These are phyloP conservation scores for Pyrus hybrid DNA, from an alignment of 331 rosid species.

Conservation along the genomic window DNA sequence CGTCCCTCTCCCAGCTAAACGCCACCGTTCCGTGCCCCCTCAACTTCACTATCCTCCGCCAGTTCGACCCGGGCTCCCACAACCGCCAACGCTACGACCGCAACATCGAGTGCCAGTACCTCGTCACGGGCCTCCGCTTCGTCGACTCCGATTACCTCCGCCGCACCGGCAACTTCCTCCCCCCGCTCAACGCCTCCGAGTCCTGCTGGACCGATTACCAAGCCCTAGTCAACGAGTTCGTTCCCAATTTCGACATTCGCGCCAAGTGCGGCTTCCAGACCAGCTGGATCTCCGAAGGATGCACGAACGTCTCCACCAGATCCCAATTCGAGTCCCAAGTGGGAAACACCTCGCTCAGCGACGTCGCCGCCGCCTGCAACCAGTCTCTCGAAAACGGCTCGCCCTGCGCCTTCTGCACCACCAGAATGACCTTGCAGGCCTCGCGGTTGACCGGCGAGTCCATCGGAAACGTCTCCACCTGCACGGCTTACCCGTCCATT, in stretches of 20 bases:
- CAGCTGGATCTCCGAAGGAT: slow-evolving; percentile 61
- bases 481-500: slow-evolving; percentile 38
- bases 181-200: slow-evolving; percentile 41
- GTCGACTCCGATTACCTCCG: slow-evolving; percentile 49
- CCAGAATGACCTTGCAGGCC: slow-evolving; percentile 37
- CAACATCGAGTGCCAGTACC: slow-evolving; percentile 31
- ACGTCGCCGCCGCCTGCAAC: slow-evolving; percentile 24
- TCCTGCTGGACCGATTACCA: slow-evolving; percentile 58
- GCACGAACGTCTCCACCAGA: slow-evolving; percentile 51
- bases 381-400: slow-evolving; percentile 52
- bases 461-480: slow-evolving; percentile 49
- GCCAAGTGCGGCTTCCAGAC: slow-evolving; percentile 53
- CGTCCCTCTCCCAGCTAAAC: slow-evolving; percentile 18
- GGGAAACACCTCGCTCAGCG: neutral
- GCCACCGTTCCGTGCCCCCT: slow-evolving; percentile 52
- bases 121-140: slow-evolving; percentile 42
- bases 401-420: slow-evolving; percentile 61
- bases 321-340: slow-evolving; percentile 36
- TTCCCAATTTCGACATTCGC: slow-evolving; percentile 39
- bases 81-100: slow-evolving; percentile 7
- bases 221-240: slow-evolving; percentile 11
- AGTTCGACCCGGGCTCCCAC: slow-evolving; percentile 5
- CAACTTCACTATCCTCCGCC: slow-evolving; percentile 52
- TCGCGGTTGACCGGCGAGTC: slow-evolving; percentile 39
- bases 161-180: slow-evolving; percentile 35